These are phyloP conservation scores for Akebia trifoliata DNA, from an alignment of 164 flowering plant species.

Conservation along the genomic window DNA sequence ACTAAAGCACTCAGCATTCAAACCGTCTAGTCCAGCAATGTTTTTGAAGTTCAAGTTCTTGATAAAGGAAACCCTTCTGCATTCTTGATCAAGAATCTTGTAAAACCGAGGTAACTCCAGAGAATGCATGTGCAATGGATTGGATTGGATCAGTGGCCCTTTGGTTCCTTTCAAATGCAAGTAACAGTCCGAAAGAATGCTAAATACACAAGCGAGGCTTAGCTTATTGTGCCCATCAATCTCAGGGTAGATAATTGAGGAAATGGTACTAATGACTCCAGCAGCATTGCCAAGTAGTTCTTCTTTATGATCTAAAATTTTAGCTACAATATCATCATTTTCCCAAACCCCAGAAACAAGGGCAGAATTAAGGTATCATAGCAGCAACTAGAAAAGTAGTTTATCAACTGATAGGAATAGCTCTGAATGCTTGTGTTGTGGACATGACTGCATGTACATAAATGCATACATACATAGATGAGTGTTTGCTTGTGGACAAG, in stretches of 20 bases:
- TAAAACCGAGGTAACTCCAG: slow-evolving; percentile 40
- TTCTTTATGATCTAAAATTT: slow-evolving; percentile 43
- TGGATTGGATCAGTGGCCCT: slow-evolving; percentile 17
- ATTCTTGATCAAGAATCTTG: slow-evolving; percentile 67
- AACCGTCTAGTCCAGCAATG: slow-evolving; percentile 58
- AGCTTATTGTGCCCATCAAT: slow-evolving; percentile 77
- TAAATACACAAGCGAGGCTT: slow-evolving; percentile 65
- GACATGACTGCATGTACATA: no score
- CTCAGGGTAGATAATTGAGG: slow-evolving; percentile 56
- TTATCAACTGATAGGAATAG: background rate
- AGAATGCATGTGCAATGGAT: slow-evolving; percentile 15
- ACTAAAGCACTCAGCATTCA: slow-evolving; percentile 53
- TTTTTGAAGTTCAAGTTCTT: slow-evolving; percentile 72
- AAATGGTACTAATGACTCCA: slow-evolving; percentile 42
- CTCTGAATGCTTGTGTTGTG: background rate
- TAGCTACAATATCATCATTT: slow-evolving; percentile 65
- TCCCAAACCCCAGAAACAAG: slow-evolving; percentile 84
- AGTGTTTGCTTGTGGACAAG: background rate
- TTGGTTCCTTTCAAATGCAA: slow-evolving; percentile 34
- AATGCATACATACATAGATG: no score
- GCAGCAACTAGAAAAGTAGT: slow-evolving; percentile 51
- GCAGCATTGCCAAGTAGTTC: slow-evolving; percentile 49
- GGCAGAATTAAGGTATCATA: slow-evolving; percentile 45
- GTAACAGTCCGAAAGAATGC: slow-evolving; percentile 72
- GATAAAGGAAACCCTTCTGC: slow-evolving; percentile 60